Base-by-base conservation (phyloP, 2,329 filamentous ascomycete species). In the Zymoseptoria tritici region DNA sequence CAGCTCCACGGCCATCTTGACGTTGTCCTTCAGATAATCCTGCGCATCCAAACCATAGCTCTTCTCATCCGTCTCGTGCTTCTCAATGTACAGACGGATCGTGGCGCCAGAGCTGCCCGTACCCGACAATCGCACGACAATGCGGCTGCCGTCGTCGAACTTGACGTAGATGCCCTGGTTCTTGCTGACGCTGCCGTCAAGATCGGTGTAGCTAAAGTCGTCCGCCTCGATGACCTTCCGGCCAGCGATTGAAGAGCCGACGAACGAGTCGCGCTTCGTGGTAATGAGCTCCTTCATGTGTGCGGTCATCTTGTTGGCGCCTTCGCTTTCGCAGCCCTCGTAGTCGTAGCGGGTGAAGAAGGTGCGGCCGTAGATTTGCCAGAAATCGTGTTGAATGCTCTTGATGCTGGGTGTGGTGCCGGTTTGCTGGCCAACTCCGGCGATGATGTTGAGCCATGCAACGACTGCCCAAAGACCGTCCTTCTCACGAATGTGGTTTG, bases 261-360 rank as follows among this genome's bases (percentile, higher is more conserved):
- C 80, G 70, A 97, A 97, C 68, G 90, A 83, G 67, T 77, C 77
- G 71, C 83, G 82, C 75, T 84, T 83, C 59, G 78, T 79, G 49
- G 85, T 85, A 70, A 97, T 90, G 66, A 96, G 83, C 65, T 87
- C 86, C 70, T 86, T 83, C 71, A 99, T 82, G 71, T 90, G 86
- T 59, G 85, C 87, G 52, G 96, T 88, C 60, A 99, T 87, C 80
- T 96, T 93, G 79, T 89, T 89, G 64, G 94, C 94, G 49, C 90
- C 92, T 8, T 93, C 91, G 53, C 87, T 88, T 79, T 96, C 91
- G 66, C 96, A 91, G 68, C 95, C 85, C 79, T 99, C 94, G 78
- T 96, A 99, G 78, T 99, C 94, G 78, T 97, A 97, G 65, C 94
- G 90, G 51, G 94, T 99, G 84, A 99, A 99, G 83, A 97, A 99